Percentiles rank a stretch among this genome's conserved stretches.
Evolutionary conservation across 345 rosid species (phyloP).

Genomic region (Eucalyptus tenuipes): DNA sequence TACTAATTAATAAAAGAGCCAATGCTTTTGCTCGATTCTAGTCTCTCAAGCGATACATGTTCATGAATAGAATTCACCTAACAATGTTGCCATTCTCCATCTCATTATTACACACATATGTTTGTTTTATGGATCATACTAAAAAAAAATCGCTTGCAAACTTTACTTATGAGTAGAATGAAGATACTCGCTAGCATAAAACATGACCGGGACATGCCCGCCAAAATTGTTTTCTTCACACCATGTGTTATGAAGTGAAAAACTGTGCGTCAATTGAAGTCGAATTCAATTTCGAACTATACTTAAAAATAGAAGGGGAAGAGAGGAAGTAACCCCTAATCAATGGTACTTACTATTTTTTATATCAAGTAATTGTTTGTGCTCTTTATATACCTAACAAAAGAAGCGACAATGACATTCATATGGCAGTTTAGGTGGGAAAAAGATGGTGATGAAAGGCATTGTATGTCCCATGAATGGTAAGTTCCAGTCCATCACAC

Average conservation of each 20-base stretch:
- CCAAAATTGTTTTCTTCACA: background rate
- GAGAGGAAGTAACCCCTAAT: background rate
- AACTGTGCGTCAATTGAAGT: rapidly evolving
- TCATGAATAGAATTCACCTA: background rate
- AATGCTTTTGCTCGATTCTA: background rate
- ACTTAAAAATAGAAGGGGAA: background rate
- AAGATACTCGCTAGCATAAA: background rate
- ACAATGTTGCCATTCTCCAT: background rate
- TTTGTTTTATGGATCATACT: background rate
- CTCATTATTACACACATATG: background rate
- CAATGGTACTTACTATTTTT: background rate
- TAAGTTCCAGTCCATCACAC: background rate
- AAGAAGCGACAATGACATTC: background rate
- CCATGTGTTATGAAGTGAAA: background rate
- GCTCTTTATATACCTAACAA: background rate
- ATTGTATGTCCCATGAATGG: background rate
- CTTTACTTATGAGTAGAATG: background rate
- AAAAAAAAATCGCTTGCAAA: background rate
- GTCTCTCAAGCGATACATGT: background rate
- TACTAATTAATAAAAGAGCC: background rate
- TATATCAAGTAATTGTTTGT: background rate
- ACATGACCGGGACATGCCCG: rapidly evolving
- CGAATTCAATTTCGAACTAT: background rate
- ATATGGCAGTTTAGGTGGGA: background rate
- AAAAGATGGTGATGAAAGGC: background rate